phyloP scores from a whole-genome alignment of 495 filamentous ascomycete genomes.

The Xylaria flabelliformis region DNA sequence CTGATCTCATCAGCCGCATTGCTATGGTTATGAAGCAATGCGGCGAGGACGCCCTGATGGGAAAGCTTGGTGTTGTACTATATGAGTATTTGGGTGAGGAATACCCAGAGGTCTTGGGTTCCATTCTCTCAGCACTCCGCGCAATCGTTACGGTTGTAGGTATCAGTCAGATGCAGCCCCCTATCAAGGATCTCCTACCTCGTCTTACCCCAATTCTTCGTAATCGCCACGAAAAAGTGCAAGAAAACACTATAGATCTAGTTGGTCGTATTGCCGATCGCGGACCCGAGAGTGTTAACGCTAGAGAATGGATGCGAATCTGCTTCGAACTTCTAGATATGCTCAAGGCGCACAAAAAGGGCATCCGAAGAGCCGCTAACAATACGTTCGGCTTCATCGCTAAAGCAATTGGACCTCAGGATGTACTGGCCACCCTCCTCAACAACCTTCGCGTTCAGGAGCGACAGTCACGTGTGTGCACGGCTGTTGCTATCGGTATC shows the following conservation, averaged over 20 bases:
- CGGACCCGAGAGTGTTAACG: conserved; percentile 93
- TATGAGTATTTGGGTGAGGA: conserved; percentile 99
- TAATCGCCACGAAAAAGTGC: conserved; percentile 99
- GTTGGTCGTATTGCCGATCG: conserved; percentile 98
- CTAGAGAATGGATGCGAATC: conserved; percentile 99
- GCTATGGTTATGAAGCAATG: conserved; percentile 99
- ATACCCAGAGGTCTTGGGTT: conserved; percentile 97
- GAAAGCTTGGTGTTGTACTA: conserved; percentile 92
- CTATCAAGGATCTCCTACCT: conserved; percentile 96
- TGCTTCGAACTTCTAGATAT: conserved; percentile 99
- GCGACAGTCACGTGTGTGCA: conserved; percentile 97
- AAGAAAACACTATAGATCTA: conserved; percentile 99
- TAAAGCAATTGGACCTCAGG: conserved; percentile 97
- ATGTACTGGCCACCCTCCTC: conserved; percentile 93
- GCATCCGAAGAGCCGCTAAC: conserved; percentile 97
- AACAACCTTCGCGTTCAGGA: conserved; percentile 98
- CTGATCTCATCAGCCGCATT: conserved; percentile 94
- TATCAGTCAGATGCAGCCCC: conserved; percentile 97
- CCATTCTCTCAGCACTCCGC: conserved; percentile 91
- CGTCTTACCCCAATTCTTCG: conserved; percentile 95
- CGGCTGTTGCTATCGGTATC: conserved; percentile 97
- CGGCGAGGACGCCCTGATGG: conserved; percentile 93
- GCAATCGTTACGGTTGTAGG: conserved; percentile 98
- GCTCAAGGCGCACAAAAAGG: conserved; percentile 99
- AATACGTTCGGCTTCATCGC: conserved; percentile 99